Base-by-base conservation (phyloP, 148 eudicot species). In the Euryodendron excelsum region DNA sequence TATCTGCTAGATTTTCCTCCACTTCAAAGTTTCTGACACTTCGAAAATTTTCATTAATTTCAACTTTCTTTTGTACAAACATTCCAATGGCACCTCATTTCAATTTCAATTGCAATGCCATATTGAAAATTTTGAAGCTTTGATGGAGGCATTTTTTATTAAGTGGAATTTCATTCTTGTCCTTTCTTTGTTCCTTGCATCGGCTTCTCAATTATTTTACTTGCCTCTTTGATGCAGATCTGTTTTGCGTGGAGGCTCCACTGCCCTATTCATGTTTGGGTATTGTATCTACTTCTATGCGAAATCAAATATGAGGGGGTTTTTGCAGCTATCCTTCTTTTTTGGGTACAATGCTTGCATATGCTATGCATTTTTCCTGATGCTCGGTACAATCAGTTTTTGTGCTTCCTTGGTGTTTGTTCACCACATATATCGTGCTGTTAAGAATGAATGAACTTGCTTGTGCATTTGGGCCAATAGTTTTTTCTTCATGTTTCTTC, bases 341-440 rank as follows among this genome's bases (percentile, higher is more conserved):
- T 83, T 90, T 13, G 93, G 94, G 67, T 88, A 89, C 83, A 89
- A 71, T 76, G 83, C 79, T 61, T 89, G 91, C 85, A 74, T 90
- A 41, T 94, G 94, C 87, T 90, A 85, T 80, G 97, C 92, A 27
- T 83, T 88, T 83, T 92, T 94, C 87, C 82, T 94, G 69, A 87
- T 92, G 90, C 92, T 94, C 9, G 93, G 90, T 41, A 85, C 98
- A 20, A 74, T 94, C 18, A 85, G 93, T 80, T 92, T 90, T 71
- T 73, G 79, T 41, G 84, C 92, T 74, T 90, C 98, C 37, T 82
- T 87, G 68, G 17, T 89, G 59, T 94, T 90, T 80, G 84, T 88
- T 56, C 84, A 80, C 47, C 92, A 81, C 70, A 83, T 92, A 73
- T 88, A 82, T 79, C 66, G 78, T 59, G 86, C 91, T 73, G 87